Evolutionary conservation across 495 filamentous ascomycete species (phyloP).

Genomic region (Aspergillus diversus): DNA sequence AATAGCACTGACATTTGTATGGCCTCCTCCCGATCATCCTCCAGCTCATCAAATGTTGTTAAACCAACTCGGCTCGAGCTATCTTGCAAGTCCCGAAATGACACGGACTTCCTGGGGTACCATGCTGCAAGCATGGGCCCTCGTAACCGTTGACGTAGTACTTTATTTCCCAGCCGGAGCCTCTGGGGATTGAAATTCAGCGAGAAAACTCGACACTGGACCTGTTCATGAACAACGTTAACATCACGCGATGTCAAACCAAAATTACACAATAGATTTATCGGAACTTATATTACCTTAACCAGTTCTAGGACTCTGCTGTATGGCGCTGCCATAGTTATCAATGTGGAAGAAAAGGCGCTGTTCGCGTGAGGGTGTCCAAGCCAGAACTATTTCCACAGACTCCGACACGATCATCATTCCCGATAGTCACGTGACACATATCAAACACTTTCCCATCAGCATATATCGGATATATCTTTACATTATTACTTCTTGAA

Average conservation of each 20-base stretch:
- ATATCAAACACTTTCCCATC: neutral
- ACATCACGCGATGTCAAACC: neutral
- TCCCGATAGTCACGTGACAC: slow-evolving; percentile 16
- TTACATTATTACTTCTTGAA: neutral
- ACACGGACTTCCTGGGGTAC: slow-evolving; percentile 77
- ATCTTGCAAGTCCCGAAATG: slow-evolving; percentile 66
- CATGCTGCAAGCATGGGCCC: slow-evolving; percentile 80
- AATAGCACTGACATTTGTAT: slow-evolving; percentile 61
- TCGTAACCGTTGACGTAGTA: slow-evolving; percentile 80
- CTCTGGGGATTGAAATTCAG: slow-evolving; percentile 86
- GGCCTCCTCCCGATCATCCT: slow-evolving; percentile 78
- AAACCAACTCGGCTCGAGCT: slow-evolving; percentile 56
- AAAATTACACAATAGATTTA: slow-evolving; percentile 3
- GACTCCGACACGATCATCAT: neutral
- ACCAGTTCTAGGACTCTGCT: slow-evolving; percentile 75
- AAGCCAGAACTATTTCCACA: neutral
- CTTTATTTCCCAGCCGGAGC: slow-evolving; percentile 80
- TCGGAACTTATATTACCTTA: slow-evolving; percentile 58
- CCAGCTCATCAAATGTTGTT: slow-evolving; percentile 69
- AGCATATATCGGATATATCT: neutral
- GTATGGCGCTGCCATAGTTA: slow-evolving; percentile 69
- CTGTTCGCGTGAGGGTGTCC: no score
- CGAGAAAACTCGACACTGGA: slow-evolving; percentile 88
- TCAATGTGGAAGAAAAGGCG: neutral
- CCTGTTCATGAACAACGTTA: slow-evolving; percentile 46